Evolutionary conservation across 129 eudicot genomes (phyloP).

Genomic region (Rutidosis leptorrhynchoides): DNA sequence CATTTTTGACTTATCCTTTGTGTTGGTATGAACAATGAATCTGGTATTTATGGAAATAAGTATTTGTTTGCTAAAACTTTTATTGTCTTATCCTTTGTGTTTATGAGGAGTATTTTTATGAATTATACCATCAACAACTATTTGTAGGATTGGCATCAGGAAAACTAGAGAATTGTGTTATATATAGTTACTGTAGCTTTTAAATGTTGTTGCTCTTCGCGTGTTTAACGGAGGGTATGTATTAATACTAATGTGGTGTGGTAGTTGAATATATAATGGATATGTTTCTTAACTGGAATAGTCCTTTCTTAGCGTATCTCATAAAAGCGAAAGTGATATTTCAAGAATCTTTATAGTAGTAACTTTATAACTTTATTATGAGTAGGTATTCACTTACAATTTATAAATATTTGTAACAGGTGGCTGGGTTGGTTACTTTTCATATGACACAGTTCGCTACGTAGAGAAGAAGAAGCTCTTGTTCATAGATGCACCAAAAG

Average conservation of each 20-base stretch:
- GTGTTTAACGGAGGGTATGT: constrained; percentile 11
- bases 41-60: not conserved
- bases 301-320: constrained; percentile 3
- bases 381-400: constrained; percentile 3
- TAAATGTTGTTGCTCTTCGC: constrained; percentile 17
- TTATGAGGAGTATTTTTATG: constrained; percentile 8
- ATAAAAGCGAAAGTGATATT: not conserved
- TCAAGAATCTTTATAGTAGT: not conserved
- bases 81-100: not conserved
- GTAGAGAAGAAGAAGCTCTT: constrained; percentile 65
- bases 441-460: constrained; percentile 84
- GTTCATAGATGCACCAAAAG: constrained; percentile 68
- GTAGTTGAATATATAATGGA: constrained; percentile 26
- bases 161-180: not conserved
- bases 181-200: not conserved
- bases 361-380: not conserved
- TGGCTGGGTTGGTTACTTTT: constrained; percentile 97
- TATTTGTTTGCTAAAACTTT: constrained; percentile 18
- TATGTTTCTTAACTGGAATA: constrained; percentile 15
- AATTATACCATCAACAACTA: not conserved
- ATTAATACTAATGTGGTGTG: constrained; percentile 9
- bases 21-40: constrained; percentile 46
- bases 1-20: not conserved
- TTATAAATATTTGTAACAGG: constrained; percentile 46
- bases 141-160: constrained; percentile 10